phyloP scores from a whole-genome alignment of 2,329 filamentous ascomycete genomes.

The Biscogniauxia mediterranea region DNA sequence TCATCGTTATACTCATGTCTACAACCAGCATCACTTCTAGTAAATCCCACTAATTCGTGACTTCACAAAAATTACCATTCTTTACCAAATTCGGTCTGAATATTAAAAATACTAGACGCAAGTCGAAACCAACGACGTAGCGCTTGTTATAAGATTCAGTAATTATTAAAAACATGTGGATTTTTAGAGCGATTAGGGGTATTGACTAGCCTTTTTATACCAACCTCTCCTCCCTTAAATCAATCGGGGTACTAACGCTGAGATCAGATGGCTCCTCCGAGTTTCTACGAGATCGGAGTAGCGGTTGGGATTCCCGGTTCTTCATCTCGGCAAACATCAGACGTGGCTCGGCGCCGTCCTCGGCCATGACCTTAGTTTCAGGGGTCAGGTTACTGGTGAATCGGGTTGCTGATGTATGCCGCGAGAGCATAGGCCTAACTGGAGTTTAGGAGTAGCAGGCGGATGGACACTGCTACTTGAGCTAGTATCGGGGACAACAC shows the following conservation, averaged over 20 bases:
- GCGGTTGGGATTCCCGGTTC: constrained; percentile 34
- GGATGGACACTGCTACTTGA: constrained; percentile 1
- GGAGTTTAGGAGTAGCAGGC: constrained; percentile 19
- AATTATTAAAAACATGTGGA: no score
- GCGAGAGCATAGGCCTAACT: constrained; percentile 47
- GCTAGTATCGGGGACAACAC: constrained; percentile 5
- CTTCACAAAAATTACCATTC: no score
- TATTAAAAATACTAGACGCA: no score
- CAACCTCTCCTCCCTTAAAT: no score
- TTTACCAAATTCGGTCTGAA: no score
- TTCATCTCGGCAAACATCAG: constrained; percentile 60
- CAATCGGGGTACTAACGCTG: constrained; percentile 37
- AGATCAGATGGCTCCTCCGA: constrained; percentile 37
- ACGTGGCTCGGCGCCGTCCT: constrained; percentile 55
- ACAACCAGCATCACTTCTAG: no score
- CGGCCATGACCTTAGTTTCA: constrained; percentile 56
- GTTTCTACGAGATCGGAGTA: constrained; percentile 38
- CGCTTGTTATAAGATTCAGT: no score
- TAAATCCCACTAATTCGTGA: no score
- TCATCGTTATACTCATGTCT: no score
- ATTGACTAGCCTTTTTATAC: no score
- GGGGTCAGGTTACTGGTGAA: constrained; percentile 75
- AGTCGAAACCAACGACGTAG: no score
- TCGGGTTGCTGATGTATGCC: constrained; percentile 54
- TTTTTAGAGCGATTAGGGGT: no score